Conservation (phyloP, 441 rosid species). For the Euphorbia schlechtendalii region DNA sequence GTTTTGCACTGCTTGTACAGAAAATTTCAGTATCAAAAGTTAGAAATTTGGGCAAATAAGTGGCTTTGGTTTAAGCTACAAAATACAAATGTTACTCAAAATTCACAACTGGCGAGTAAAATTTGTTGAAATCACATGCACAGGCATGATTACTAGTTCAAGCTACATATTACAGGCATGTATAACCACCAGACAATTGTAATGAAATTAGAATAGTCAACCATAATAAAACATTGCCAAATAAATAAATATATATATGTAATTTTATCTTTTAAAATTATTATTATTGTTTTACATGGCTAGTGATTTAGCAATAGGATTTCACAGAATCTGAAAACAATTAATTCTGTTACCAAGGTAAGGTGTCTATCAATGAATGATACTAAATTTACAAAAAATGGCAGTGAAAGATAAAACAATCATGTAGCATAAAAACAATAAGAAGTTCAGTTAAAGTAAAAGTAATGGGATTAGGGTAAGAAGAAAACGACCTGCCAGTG, state of each 20-base stretch:
- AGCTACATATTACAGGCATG: neutral
- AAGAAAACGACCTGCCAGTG: constrained; percentile 72
- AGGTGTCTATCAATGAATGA: neutral
- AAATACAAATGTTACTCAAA: neutral
- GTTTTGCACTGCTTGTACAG: constrained; percentile 64
- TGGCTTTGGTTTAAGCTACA: neutral
- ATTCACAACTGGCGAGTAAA: neutral
- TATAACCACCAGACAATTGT: neutral
- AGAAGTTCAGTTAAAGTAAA: neutral
- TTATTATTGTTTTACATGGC: too few relatives aligned
- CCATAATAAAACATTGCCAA: too few relatives aligned
- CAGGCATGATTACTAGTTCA: neutral
- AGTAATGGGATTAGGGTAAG: constrained; percentile 10
- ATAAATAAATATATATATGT: too few relatives aligned
- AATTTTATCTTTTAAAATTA: too few relatives aligned
- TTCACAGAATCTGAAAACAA: neutral
- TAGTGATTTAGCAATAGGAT: neutral
- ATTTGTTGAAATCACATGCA: neutral
- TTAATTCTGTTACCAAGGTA: neutral
- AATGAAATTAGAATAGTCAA: too few relatives aligned
- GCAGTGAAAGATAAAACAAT: neutral
- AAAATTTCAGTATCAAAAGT: constrained; percentile 15
- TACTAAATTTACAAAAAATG: neutral
- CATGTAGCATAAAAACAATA: neutral
- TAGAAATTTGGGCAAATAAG: neutral